Evolutionary conservation across 345 rosid species (phyloP), one percentile per base, ranked within the genome.

Genomic region (Lepidium didymum): DNA sequence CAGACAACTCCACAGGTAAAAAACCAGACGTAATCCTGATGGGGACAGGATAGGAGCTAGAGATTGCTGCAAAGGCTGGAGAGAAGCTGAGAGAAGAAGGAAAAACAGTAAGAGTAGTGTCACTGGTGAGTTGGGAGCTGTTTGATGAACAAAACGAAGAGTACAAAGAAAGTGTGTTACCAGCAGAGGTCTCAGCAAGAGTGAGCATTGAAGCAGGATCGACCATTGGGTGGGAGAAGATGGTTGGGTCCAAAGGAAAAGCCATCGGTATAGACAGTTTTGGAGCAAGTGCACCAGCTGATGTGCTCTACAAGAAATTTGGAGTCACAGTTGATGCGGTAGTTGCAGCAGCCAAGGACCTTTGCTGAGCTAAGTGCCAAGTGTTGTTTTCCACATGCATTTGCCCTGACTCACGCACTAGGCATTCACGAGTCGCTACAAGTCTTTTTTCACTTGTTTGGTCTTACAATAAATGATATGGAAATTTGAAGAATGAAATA

Each of bases 231-330:
- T 89, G 96, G 96, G 75, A 73, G 62, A 89, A 82, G 82, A 82
- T 89, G 56, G 74, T 87, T 8, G 93, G 91, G 49, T 49, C 67
- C 67, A 75, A 79, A 79, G 93, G 91, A 54, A 90, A 87, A 66
- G 86, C 91, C 4, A 84, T 90, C 4, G 96, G 96, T 14, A 78
- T 89, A 10, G 93, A 89, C 75, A 75, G 78, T 18, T 89, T 87
- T 5, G 96, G 96, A n/a, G 93, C 93, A n/a, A 89, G 96, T 75
- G 96, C 96, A 52, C 93, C 96, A 0, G 89, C 93, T 1, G 77
- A 83, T 10, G 88, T 60, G 70, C 81, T 90, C 19, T 90, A 87
- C 87, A 84, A 85, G 81, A 92, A 87, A 72, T 84, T 72, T 0
- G 96, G 96, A 12, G 42, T 90, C 34, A 87, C 91, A 0, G 83